Conservation (phyloP, 768 basidiomycete genomes). For the Calocera cornea region DNA sequence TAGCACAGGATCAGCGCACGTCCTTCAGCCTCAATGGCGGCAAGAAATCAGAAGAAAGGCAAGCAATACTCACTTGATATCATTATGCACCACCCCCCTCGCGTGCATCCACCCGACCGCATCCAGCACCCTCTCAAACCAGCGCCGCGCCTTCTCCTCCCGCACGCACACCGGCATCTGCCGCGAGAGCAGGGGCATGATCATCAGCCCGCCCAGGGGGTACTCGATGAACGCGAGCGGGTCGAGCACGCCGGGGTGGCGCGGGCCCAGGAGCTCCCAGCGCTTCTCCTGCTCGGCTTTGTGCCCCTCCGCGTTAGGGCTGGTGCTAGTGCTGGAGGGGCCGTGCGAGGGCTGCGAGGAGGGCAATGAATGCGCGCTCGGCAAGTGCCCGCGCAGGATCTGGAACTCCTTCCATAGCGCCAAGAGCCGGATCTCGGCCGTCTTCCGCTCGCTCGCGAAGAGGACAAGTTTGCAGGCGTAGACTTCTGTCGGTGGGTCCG, state of each 20-base stretch:
- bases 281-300: not conserved
- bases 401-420: constrained; percentile 99
- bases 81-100: constrained; percentile 79
- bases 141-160: constrained; percentile 59
- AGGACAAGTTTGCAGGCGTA: constrained; percentile 92
- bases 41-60: not conserved
- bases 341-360: constrained; percentile 59
- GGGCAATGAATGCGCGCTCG: constrained; percentile 85
- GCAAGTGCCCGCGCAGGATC: constrained; percentile 66
- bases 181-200: constrained; percentile 74
- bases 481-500: constrained; percentile 7
- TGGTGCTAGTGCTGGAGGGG: constrained; percentile 51
- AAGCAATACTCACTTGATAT: constrained; percentile 59
- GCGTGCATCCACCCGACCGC: constrained; percentile 73
- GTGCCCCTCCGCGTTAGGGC: not conserved
- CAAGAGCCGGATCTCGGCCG: constrained; percentile 77
- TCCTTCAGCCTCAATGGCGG: not conserved
- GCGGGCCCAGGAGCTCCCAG: no score
- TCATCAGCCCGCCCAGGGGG: not conserved
- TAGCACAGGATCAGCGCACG: not conserved
- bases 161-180: constrained; percentile 80
- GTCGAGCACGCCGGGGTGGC: constrained; percentile 3
- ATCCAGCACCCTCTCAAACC: constrained; percentile 72
- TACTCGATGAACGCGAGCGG: not conserved
- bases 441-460: constrained; percentile 60